Percentiles rank a stretch among this genome's conserved stretches.
These are phyloP conservation scores for Cnidoscolus chayamansa DNA, from an alignment of 441 rosid species.

Conservation along the genomic window DNA sequence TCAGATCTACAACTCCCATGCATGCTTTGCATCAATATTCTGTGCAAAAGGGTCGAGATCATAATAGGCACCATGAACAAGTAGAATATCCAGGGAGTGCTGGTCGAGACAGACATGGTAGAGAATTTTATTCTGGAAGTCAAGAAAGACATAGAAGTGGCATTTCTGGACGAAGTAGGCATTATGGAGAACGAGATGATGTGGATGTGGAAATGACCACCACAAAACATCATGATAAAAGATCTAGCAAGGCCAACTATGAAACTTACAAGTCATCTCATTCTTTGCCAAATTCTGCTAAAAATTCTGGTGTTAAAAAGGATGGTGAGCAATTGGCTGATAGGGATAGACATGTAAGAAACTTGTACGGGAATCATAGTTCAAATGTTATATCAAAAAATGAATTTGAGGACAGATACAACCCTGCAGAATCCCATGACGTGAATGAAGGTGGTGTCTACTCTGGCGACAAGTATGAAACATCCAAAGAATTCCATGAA, in stretches of 20 bases:
- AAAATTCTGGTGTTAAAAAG: slow-evolving; percentile 15
- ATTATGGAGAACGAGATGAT: slow-evolving; percentile 35
- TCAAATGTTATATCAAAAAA: slow-evolving; percentile 26
- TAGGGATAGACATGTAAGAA: slow-evolving; percentile 29
- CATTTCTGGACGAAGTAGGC: slow-evolving; percentile 32
- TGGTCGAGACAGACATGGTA: slow-evolving; percentile 30
- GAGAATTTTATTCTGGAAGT: slow-evolving; percentile 42
- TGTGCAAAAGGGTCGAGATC: slow-evolving; percentile 31
- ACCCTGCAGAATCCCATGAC: slow-evolving; percentile 54
- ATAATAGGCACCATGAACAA: slow-evolving; percentile 28
- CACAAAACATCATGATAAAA: slow-evolving; percentile 34
- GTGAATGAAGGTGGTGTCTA: slow-evolving; percentile 29
- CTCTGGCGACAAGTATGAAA: slow-evolving; percentile 14
- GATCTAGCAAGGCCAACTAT: slow-evolving; percentile 33
- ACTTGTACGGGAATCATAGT: slow-evolving; percentile 23
- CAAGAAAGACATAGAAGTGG: slow-evolving; percentile 39
- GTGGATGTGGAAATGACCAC: slow-evolving; percentile 33
- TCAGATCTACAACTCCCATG: slow-evolving; percentile 31
- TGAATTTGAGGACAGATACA: slow-evolving; percentile 72
- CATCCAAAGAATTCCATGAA: slow-evolving; percentile 19
- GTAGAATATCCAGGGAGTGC: slow-evolving; percentile 25
- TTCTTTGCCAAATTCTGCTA: slow-evolving; percentile 28
- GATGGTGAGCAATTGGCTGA: slow-evolving; percentile 23
- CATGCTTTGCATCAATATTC: slow-evolving; percentile 30
- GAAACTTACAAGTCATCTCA: slow-evolving; percentile 38